Percentiles rank a stretch among this genome's conserved stretches.
Evolutionary conservation across 78 protist genomes (phyloP).

Genomic region (Cavenderia fasciculata): DNA sequence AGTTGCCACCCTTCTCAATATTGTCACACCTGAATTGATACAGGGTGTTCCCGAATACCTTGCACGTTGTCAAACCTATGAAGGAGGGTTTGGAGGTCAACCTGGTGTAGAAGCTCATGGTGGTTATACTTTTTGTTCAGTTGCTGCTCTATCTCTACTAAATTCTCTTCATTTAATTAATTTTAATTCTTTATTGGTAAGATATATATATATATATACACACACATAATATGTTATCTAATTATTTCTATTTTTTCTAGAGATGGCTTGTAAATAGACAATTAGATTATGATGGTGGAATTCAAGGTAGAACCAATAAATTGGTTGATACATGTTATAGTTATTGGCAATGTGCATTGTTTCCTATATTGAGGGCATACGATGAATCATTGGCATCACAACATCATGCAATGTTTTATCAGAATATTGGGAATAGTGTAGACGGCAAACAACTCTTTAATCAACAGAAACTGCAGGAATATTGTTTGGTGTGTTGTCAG

Average conservation of each 20-base stretch:
- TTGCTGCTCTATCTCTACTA: conserved; percentile 91
- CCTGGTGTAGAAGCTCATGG: conserved; percentile 99
- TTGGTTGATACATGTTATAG: conserved; percentile 98
- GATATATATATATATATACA: neutral
- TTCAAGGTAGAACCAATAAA: conserved; percentile 98
- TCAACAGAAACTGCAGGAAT: conserved; percentile 84
- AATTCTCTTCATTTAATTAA: conserved; percentile 64
- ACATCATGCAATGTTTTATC: neutral
- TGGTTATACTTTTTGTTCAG: conserved; percentile 98
- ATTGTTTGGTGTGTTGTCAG: conserved; percentile 89
- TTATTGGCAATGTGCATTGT: conserved; percentile 95
- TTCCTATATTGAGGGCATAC: too few species aligned
- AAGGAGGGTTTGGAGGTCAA: conserved; percentile 96
- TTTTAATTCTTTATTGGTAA: conserved; percentile 8
- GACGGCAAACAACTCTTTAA: conserved; percentile 15
- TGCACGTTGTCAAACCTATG: conserved; percentile 95
- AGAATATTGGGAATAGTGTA: neutral
- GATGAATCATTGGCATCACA: too few species aligned
- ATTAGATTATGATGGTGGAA: conserved; percentile 95
- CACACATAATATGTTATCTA: neutral
- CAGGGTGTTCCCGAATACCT: conserved; percentile 80
- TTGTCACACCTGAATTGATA: conserved; percentile 45
- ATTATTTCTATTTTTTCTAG: neutral
- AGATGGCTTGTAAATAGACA: conserved; percentile 94
- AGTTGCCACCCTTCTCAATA: conserved; percentile 59